Percentiles rank a stretch among this genome's conserved stretches.
phyloP scores from a whole-genome alignment of 106 monocot species.

The Dioscorea zingiberensis region DNA sequence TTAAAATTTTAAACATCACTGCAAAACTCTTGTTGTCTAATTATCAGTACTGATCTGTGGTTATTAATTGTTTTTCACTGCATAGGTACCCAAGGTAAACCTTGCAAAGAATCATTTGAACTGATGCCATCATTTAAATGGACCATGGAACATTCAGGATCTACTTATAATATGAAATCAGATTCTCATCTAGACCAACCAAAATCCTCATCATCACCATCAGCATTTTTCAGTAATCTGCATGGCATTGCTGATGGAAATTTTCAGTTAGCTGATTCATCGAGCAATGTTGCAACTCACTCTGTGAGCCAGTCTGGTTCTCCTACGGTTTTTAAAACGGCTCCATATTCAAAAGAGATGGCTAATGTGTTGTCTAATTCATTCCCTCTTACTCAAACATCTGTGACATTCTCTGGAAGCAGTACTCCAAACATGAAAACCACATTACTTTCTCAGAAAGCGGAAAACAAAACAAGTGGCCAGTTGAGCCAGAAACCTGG shows the following conservation, averaged over 20 bases:
- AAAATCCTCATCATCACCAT: constrained; percentile 18
- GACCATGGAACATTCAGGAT: constrained; percentile 40
- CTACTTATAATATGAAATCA: constrained; percentile 15
- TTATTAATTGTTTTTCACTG: too few species aligned
- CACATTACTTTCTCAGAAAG: not conserved
- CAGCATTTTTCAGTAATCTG: constrained; percentile 11
- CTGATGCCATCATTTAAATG: constrained; percentile 40
- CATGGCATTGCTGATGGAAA: constrained; percentile 1
- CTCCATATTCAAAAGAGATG: constrained; percentile 5
- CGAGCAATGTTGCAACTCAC: not conserved
- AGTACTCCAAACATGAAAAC: constrained; percentile 11
- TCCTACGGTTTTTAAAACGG: constrained; percentile 3
- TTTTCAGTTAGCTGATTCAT: constrained; percentile 14
- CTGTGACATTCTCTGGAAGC: constrained; percentile 7
- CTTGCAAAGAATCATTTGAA: constrained; percentile 16
- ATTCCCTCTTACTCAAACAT: constrained; percentile 6
- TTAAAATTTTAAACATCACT: not conserved
- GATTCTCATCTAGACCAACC: constrained; percentile 13
- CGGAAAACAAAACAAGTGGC: constrained; percentile 12
- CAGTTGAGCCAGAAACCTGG: constrained; percentile 13
- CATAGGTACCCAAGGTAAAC: constrained; percentile 29
- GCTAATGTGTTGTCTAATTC: constrained; percentile 10
- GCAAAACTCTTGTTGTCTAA: not conserved
- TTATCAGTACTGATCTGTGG: not conserved
- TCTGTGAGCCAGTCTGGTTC: constrained; percentile 3